phyloP scores from a whole-genome alignment of 2,329 filamentous ascomycete genomes.

The Fusarium sublunatum region DNA sequence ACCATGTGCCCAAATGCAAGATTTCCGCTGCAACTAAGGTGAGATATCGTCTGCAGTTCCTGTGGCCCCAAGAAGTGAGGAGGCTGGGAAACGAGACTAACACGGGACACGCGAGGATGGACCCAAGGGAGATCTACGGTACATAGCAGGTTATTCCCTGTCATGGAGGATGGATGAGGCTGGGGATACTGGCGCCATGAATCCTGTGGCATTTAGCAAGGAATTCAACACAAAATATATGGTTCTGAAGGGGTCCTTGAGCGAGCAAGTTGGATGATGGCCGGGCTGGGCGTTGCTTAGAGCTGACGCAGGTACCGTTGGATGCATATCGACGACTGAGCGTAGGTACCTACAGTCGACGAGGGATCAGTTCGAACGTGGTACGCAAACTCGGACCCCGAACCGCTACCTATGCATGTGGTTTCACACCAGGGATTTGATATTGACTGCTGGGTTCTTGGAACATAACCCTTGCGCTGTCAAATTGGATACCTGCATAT shows the following conservation, averaged over 20 bases:
- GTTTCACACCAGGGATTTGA: slow-evolving; percentile 21
- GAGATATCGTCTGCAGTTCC: slow-evolving; percentile 33
- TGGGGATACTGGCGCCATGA: slow-evolving; percentile 19
- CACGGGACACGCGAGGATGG: slow-evolving; percentile 12
- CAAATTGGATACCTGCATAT: slow-evolving; percentile 20
- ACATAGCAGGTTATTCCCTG: slow-evolving; percentile 25
- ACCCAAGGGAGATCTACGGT: slow-evolving; percentile 16
- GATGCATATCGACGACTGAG: slow-evolving; percentile 16
- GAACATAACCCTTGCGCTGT: slow-evolving; percentile 16
- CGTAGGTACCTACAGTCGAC: background rate
- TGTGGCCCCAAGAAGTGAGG: slow-evolving; percentile 26
- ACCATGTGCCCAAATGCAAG: slow-evolving; percentile 45
- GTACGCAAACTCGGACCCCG: slow-evolving; percentile 19
- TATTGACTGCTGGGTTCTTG: background rate
- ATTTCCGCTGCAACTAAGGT: slow-evolving; percentile 45
- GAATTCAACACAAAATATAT: slow-evolving; percentile 7
- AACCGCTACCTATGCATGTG: slow-evolving; percentile 10
- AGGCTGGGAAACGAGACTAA: slow-evolving; percentile 20
- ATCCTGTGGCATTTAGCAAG: slow-evolving; percentile 8
- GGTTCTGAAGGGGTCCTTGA: slow-evolving; percentile 2
- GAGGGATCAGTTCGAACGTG: slow-evolving; percentile 10
- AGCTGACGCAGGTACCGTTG: slow-evolving; percentile 36
- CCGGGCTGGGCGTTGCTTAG: background rate
- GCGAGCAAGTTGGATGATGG: slow-evolving; percentile 17
- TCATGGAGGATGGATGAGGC: slow-evolving; percentile 19